phyloP scores from a whole-genome alignment of 1,139 yeast genomes.

The Candida tropicalis region DNA sequence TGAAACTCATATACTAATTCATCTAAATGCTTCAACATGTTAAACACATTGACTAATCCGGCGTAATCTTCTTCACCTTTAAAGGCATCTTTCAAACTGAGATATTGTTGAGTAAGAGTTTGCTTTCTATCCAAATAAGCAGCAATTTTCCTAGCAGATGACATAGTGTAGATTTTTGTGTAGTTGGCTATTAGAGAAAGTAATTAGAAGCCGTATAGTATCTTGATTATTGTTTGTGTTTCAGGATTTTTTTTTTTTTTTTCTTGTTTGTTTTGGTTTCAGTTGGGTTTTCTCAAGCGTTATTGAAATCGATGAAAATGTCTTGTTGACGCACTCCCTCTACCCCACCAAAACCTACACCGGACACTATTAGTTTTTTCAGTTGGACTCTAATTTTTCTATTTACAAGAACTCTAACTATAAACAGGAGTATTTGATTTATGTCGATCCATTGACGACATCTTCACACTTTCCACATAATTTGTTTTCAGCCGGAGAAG shows the following conservation, averaged over 20 bases:
- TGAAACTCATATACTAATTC: constrained; percentile 27
- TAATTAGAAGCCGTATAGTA: too few relatives aligned
- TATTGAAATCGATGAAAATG: too few relatives aligned
- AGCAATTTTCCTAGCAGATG: constrained; percentile 20
- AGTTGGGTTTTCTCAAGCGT: too few relatives aligned
- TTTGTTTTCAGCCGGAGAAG: constrained; percentile 49
- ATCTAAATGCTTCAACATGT: constrained; percentile 25
- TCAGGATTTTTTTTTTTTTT: background rate
- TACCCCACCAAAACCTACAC: too few relatives aligned
- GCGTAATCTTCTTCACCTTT: constrained; percentile 16
- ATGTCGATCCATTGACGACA: constrained; percentile 20
- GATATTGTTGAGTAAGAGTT: constrained; percentile 19
- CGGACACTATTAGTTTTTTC: too few relatives aligned
- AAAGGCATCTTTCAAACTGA: constrained; percentile 18
- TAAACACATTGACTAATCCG: constrained; percentile 19
- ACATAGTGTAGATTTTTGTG: too few relatives aligned
- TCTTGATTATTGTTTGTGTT: too few relatives aligned
- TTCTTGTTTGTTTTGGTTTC: background rate
- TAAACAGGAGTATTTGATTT: constrained; percentile 3
- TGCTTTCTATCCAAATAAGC: constrained; percentile 25
- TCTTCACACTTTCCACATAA: constrained; percentile 71
- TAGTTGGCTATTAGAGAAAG: too few relatives aligned
- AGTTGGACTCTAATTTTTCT: too few relatives aligned
- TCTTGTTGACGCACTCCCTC: too few relatives aligned
- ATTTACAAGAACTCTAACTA: constrained; percentile 5